Base-by-base conservation (phyloP, 75 land plant species). In the Sequoia sempervirens region DNA sequence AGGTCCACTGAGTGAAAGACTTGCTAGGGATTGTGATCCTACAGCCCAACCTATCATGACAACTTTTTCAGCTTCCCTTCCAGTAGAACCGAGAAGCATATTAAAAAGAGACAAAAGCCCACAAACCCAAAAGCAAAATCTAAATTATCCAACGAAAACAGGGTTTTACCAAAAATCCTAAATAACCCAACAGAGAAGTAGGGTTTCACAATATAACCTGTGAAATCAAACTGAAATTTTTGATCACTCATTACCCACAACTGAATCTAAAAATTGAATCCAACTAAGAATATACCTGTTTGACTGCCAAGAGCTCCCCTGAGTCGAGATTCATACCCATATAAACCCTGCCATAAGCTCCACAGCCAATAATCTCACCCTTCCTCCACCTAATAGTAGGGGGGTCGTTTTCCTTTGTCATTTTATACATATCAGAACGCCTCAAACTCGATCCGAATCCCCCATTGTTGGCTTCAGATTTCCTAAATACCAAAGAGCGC, bases 301-400 rank as follows among this genome's bases (percentile, higher is more conserved):
- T 97, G 75, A 97, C 95, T 1, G 99, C 99, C 12, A 97, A 86
- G 23, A 97, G 94, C 90, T 96, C 98, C 12, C 99, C 99, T 12
- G 99, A 97, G 86, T 96, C 97, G 20, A 96, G 92, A 81, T 97
- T 93, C 96, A 97, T 96, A 37, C 99, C 99, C 98, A 97, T 97
- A 52, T 96, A 96, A 41, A 97, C 99, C 20, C 95, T 90, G 2
- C 99, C 99, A 83, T 93, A 97, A 9, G 98, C 99, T 30, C 99
- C 99, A 43, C 87, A 90, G 12, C 99, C 99, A 79, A 97, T 96
- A 80, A 96, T 82, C 90, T 96, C 98, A 12, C 99, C 99, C 80
- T 94, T 94, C 87, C 98, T 89, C 98, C 99, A 97, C 83, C 98
- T 94, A 84, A 97, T 94, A 52, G 86, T 26, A 20, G 85, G 13